Evolutionary conservation across 2,329 filamentous ascomycete genomes (phyloP), one percentile per base, ranked within the genome.

Genomic region (Alternaria brassicicola): DNA sequence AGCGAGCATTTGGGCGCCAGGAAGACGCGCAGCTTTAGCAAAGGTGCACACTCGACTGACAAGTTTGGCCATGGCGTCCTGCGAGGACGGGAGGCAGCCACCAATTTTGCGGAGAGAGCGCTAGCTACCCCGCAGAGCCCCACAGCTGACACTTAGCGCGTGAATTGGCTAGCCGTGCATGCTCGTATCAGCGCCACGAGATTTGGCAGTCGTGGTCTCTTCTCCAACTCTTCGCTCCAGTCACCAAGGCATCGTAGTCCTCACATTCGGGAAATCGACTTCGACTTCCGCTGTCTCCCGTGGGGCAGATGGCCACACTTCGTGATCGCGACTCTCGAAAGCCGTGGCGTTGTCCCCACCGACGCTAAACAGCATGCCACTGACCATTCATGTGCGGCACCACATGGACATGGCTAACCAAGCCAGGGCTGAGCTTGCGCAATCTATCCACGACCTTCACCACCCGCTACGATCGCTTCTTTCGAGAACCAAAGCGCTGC

Each of bases 191-290:
- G 23, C 33, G 31, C 21, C 19, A n/a, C 43, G 30, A 21, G 30
- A 35, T 15, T 49, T 38, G 9, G 31, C 33, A 49, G 30, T 13
- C 17, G 9, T 33, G 15, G 30, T 12, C 26, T 38, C 28, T 68
- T 62, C 50, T 61, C 65, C 62, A 67, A 62, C 17, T 17, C 23
- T 19, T 63, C 62, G 19, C 55, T 53, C 57, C 47, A 28, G 62
- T 52, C 66, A 66, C 68, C 57, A 56, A 65, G n/a, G 41, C 41
- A 67, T 59, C 21, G 64, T 54, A 15, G 65, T 60, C 53, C 50
- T 65, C 13, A 67, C 57, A 9, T 65, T 61, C 12, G 45, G 33
- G 28, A 66, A 43, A 8, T 33, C 59, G 30, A 63, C 55, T 17
- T 69, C 62, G 8, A 70, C n/a, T 51, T 70, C 69, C 55, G 62